Evolutionary conservation across 2,329 filamentous ascomycete genomes (phyloP).

Genomic region (Pseudodiploospora longispora): DNA sequence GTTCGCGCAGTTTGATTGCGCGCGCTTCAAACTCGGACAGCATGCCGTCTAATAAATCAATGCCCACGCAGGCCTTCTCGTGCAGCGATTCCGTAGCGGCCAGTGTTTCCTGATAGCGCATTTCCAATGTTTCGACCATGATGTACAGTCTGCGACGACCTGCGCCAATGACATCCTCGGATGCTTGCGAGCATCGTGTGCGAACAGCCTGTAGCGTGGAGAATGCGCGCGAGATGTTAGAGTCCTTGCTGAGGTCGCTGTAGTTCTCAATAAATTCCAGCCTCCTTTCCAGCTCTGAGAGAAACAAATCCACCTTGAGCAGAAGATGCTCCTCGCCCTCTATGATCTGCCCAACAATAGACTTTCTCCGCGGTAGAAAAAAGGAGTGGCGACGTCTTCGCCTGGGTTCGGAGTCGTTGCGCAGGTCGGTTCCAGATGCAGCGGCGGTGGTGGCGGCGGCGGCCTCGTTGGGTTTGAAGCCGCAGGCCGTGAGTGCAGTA

Average conservation of each 20-base stretch:
- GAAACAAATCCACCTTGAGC: constrained; percentile 66
- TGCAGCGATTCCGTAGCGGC: constrained; percentile 78
- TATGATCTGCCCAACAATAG: constrained; percentile 51
- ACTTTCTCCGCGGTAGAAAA: constrained; percentile 49
- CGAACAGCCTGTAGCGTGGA: constrained; percentile 79
- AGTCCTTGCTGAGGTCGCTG: constrained; percentile 73
- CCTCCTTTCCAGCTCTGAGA: constrained; percentile 77
- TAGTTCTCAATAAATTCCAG: constrained; percentile 86
- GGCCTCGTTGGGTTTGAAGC: constrained; percentile 20
- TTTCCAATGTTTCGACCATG: constrained; percentile 87
- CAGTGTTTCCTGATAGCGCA: constrained; percentile 77
- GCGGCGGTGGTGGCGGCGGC: constrained; percentile 26
- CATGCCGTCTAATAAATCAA: constrained; percentile 79
- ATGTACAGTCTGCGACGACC: constrained; percentile 77
- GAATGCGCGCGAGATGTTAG: constrained; percentile 77
- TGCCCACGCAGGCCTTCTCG: constrained; percentile 82
- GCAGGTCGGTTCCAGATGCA: constrained; percentile 33
- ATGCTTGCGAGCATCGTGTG: constrained; percentile 80
- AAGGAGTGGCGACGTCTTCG: constrained; percentile 49
- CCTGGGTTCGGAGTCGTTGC: constrained; percentile 20
- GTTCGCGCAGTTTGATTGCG: constrained; percentile 71
- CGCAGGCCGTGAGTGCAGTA: constrained; percentile 30
- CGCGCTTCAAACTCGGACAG: constrained; percentile 77
- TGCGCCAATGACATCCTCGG: constrained; percentile 81
- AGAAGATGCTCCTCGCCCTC: constrained; percentile 55